phyloP scores from a whole-genome alignment of 139 green algal species.

The Nannochloris sp. region DNA sequence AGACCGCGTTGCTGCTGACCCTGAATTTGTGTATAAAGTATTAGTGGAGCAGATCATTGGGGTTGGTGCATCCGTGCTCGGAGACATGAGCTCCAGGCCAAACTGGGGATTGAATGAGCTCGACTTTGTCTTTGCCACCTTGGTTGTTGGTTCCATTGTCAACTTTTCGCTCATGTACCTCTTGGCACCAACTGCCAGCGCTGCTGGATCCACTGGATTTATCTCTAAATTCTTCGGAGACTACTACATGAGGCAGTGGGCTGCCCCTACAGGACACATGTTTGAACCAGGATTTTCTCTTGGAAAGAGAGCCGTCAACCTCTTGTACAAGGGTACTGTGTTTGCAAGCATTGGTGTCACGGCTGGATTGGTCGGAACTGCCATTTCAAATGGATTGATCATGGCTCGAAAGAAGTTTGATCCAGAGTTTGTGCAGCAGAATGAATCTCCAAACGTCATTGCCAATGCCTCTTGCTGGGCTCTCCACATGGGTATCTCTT shows the following conservation, averaged over 20 bases:
- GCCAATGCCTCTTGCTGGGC: constrained; percentile 82
- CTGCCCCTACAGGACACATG: constrained; percentile 79
- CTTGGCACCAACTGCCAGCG: constrained; percentile 66
- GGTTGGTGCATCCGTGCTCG: constrained; percentile 78
- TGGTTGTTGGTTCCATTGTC: constrained; percentile 90
- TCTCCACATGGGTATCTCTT: constrained; percentile 86
- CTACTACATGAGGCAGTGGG: constrained; percentile 48
- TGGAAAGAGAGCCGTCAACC: constrained; percentile 52
- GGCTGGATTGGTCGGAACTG: constrained; percentile 76
- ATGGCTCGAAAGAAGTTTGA: constrained; percentile 53
- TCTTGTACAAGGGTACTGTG: constrained; percentile 75
- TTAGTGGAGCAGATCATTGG: constrained; percentile 89
- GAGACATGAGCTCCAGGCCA: constrained; percentile 85
- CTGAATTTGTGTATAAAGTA: constrained; percentile 86
- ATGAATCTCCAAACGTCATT: constrained; percentile 69
- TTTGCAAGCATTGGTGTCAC: constrained; percentile 76
- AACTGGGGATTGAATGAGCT: constrained; percentile 96
- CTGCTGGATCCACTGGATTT: constrained; percentile 31
- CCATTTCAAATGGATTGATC: constrained; percentile 75
- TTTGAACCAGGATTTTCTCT: constrained; percentile 75
- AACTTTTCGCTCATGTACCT: constrained; percentile 95
- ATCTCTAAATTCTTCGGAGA: constrained; percentile 59
- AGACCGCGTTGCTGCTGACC: constrained; percentile 73
- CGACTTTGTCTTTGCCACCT: constrained; percentile 94
- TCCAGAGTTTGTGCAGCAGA: constrained; percentile 58